Evolutionary conservation across 2,329 filamentous ascomycete species (phyloP).

Genomic region (Scorias spongiosa): DNA sequence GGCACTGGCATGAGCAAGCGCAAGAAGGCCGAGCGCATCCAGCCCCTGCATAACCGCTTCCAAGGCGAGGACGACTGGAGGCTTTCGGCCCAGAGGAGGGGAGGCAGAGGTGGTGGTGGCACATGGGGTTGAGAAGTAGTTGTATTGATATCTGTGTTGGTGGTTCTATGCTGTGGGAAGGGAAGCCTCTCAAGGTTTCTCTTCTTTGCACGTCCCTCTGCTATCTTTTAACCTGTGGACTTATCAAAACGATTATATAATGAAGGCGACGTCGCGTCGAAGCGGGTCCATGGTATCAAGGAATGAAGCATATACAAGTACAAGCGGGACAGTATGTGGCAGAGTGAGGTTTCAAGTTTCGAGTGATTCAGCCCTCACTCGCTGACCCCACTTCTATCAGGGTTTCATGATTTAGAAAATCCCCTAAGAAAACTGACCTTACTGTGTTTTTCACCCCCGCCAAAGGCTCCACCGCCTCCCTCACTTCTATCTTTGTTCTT

Average conservation of each 20-base stretch:
- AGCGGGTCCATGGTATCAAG: too few species aligned
- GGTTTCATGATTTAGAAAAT: background rate
- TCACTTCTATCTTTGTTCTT: slow-evolving; percentile 26
- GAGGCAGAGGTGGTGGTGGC: slow-evolving; percentile 74
- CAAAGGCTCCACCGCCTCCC: background rate
- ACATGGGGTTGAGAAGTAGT: slow-evolving; percentile 60
- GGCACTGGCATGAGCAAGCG: slow-evolving; percentile 57
- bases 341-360: too few species aligned
- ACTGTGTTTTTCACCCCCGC: background rate
- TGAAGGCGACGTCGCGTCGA: too few species aligned
- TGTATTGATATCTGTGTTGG: too few species aligned
- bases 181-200: too few species aligned
- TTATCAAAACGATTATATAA: too few species aligned
- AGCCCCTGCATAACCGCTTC: slow-evolving; percentile 88
- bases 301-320: too few species aligned
- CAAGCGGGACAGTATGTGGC: too few species aligned
- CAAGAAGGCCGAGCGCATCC: slow-evolving; percentile 86
- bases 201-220: too few species aligned
- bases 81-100: slow-evolving; percentile 70
- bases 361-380: background rate
- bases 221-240: too few species aligned
- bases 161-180: too few species aligned
- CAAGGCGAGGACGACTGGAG: slow-evolving; percentile 91
- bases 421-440: background rate
- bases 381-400: background rate